These are phyloP conservation scores for Pichia manshurica DNA, from an alignment of 805 yeast species.

Conservation along the genomic window DNA sequence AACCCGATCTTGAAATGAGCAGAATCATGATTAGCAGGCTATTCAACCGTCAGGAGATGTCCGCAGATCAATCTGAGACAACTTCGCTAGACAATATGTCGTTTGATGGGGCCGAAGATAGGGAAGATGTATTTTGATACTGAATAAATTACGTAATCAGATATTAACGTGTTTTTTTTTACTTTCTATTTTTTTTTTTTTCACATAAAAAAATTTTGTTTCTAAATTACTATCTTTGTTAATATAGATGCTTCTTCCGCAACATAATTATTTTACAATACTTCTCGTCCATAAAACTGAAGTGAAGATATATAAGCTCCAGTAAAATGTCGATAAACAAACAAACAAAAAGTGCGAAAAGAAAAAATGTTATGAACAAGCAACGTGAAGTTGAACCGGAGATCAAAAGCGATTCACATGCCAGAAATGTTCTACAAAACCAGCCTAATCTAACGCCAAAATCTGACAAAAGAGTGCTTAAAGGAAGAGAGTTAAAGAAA, in stretches of 20 bases:
- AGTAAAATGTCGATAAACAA: constrained; percentile 31
- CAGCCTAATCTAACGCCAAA: constrained; percentile 59
- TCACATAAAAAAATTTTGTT: neutral
- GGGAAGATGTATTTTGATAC: constrained; percentile 2
- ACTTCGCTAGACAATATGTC: constrained; percentile 10
- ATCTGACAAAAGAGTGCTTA: constrained; percentile 44
- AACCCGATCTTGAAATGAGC: neutral
- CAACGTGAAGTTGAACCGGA: constrained; percentile 59
- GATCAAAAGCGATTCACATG: constrained; percentile 58
- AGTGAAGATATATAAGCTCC: too few relatives aligned
- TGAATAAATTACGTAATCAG: neutral
- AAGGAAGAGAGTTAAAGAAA: constrained; percentile 53
- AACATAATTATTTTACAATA: too few relatives aligned
- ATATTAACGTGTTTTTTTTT: neutral
- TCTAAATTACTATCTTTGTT: too few relatives aligned
- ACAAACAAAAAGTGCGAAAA: constrained; percentile 55
- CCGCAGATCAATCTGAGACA: constrained; percentile 7
- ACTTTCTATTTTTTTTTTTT: neutral
- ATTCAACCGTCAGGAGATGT: neutral
- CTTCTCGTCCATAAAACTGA: too few relatives aligned
- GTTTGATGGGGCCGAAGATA: constrained; percentile 8
- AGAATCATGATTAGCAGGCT: neutral
- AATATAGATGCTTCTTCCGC: too few relatives aligned
- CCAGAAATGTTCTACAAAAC: constrained; percentile 56
- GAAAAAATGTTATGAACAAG: constrained; percentile 46